phyloP scores from a whole-genome alignment of 805 yeast species.

The Saccharomycopsis vini region DNA sequence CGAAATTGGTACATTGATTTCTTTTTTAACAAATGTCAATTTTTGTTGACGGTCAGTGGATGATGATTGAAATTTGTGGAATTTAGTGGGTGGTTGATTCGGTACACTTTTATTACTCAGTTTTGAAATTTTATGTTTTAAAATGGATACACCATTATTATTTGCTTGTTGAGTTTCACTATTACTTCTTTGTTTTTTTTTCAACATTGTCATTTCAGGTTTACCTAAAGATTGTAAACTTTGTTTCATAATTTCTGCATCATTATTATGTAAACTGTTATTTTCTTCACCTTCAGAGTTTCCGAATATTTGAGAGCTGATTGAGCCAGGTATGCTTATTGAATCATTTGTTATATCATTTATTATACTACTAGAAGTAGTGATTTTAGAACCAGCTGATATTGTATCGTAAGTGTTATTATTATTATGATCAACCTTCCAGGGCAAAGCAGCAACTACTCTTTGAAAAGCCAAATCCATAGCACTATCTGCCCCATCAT shows the following conservation, averaged over 20 bases:
- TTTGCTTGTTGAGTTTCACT: slow-evolving; percentile 11
- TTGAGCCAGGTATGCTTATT: neutral
- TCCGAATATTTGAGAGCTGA: neutral
- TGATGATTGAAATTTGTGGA: neutral
- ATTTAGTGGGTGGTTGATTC: neutral
- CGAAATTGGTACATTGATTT: neutral
- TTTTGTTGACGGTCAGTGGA: neutral
- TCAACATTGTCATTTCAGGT: neutral
- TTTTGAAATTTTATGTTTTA: neutral
- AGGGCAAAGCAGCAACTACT: slow-evolving; percentile 11
- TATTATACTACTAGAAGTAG: neutral
- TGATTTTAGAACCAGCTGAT: neutral
- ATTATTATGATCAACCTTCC: slow-evolving; percentile 9
- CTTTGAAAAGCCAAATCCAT: slow-evolving; percentile 17
- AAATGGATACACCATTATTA: neutral
- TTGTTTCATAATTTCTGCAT: neutral
- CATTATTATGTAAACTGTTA: neutral
- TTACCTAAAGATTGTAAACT: neutral
- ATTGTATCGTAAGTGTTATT: neutral
- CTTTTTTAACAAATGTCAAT: slow-evolving; percentile 6
- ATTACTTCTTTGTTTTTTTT: slow-evolving; percentile 5
- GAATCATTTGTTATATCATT: neutral
- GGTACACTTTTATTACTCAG: slow-evolving; percentile 14
- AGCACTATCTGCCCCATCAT: slow-evolving; percentile 16
- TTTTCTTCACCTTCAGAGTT: neutral